These are phyloP conservation scores for Aspergillus wentii DNA, from an alignment of 495 filamentous ascomycete species.

Conservation along the genomic window DNA sequence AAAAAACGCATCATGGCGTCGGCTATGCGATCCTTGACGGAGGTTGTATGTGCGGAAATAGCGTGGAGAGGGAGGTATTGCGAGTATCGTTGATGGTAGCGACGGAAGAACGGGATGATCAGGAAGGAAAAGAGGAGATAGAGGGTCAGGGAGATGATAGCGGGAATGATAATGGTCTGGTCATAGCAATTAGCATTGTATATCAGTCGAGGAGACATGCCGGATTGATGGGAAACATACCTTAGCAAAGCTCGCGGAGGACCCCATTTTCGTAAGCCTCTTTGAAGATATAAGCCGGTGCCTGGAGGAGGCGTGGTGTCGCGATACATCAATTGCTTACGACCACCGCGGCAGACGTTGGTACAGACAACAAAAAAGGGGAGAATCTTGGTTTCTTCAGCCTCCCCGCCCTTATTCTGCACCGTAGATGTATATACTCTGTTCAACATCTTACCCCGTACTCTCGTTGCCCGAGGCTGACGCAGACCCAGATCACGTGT, in stretches of 20 bases:
- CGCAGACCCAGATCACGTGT: conserved; percentile 9
- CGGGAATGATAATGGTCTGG: conserved; percentile 75
- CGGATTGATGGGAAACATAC: conserved; percentile 9
- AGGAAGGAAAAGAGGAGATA: conserved; percentile 69
- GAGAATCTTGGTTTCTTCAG: no score
- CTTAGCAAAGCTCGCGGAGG: conserved; percentile 29
- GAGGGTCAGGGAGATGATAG: conserved; percentile 67
- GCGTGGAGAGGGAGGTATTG: conserved; percentile 64
- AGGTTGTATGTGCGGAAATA: conserved; percentile 56
- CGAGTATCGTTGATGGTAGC: conserved; percentile 67
- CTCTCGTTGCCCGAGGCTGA: background rate
- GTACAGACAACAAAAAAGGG: no score
- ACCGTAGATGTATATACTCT: no score
- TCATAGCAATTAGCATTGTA: conserved; percentile 15
- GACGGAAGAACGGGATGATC: conserved; percentile 69
- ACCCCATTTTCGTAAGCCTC: no score
- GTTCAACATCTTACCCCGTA: no score
- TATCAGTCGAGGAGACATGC: background rate
- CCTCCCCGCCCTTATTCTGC: no score
- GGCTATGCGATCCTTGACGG: conserved; percentile 58
- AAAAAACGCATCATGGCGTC: conserved; percentile 50
- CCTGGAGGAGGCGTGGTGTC: no score
- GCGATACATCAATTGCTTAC: no score
- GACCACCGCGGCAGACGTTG: no score
- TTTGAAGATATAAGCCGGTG: no score